Evolutionary conservation across 2,329 filamentous ascomycete species (phyloP).

Genomic region (Rhinocladiella mackenziei): DNA sequence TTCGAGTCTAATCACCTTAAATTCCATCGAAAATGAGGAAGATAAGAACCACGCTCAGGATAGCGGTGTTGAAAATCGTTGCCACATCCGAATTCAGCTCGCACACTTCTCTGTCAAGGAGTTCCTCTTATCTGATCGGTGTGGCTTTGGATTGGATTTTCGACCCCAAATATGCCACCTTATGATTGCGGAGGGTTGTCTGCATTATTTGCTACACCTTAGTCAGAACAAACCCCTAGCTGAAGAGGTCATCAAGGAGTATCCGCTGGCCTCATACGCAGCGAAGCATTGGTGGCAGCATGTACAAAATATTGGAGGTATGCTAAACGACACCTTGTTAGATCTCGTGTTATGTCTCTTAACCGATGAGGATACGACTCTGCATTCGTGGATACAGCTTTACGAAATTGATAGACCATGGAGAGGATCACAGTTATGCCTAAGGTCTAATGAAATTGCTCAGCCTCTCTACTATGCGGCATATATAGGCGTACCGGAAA

Average conservation of each 20-base stretch:
- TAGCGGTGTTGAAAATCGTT: background rate
- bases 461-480: slow-evolving; percentile 14
- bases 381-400: slow-evolving; percentile 12
- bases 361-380: background rate
- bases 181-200: slow-evolving; percentile 12
- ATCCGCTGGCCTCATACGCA: slow-evolving; percentile 8
- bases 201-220: slow-evolving; percentile 13
- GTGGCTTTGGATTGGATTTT: background rate
- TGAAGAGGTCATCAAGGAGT: background rate
- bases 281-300: slow-evolving; percentile 15
- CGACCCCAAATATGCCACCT: slow-evolving; percentile 10
- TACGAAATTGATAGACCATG: slow-evolving; percentile 1
- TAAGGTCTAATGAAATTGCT: background rate
- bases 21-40: slow-evolving; percentile 1
- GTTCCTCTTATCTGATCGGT: slow-evolving; percentile 23
- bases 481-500: slow-evolving; percentile 1
- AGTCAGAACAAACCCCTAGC: slow-evolving; percentile 3
- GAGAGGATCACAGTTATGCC: background rate
- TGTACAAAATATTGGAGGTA: background rate
- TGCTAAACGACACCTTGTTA: background rate
- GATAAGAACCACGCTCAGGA: background rate
- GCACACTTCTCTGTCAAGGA: slow-evolving; percentile 31
- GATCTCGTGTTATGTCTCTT: slow-evolving; percentile 7
- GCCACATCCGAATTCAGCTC: slow-evolving; percentile 19
- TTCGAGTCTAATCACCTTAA: slow-evolving; percentile 22